A percentile compares a stretch with the other conserved stretches of the same genome.
Conservation (phyloP, 306 rosid genomes). For the Elaeagnus macrophylla region DNA sequence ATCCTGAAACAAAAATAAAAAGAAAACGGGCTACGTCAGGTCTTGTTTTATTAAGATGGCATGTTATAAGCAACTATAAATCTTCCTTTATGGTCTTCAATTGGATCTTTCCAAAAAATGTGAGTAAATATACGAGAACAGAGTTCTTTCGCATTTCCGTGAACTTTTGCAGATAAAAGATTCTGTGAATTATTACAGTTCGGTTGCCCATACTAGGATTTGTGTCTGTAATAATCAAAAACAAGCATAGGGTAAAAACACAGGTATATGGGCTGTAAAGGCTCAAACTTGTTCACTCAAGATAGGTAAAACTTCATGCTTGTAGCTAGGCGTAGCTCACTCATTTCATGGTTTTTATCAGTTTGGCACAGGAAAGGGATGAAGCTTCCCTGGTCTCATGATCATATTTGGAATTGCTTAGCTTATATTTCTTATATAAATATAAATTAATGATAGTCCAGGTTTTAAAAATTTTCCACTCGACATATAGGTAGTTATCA, state of each 20-base stretch:
- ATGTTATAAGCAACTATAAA: too few species aligned
- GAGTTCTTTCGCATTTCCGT: not conserved
- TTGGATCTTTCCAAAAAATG: constrained; percentile 3
- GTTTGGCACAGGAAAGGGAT: constrained; percentile 19
- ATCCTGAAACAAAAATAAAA: too few species aligned
- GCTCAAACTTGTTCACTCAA: constrained; percentile 18
- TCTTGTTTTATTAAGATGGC: too few species aligned
- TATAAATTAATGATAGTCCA: too few species aligned
- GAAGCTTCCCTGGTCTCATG: not conserved
- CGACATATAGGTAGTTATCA: too few species aligned
- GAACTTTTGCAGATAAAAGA: constrained; percentile 6
- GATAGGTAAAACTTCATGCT: constrained; percentile 30
- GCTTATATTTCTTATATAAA: too few species aligned
- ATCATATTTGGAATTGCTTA: too few species aligned
- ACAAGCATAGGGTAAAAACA: not conserved
- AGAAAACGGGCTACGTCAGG: too few species aligned
- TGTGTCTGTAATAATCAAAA: not conserved
- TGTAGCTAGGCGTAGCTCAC: too few species aligned
- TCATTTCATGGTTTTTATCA: constrained; percentile 5
- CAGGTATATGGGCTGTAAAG: constrained; percentile 15
- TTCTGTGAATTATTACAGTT: constrained; percentile 20
- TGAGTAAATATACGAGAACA: too few species aligned
- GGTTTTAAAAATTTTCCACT: too few species aligned
- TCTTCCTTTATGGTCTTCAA: not conserved
- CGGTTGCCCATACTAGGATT: constrained; percentile 20